Conservation (phyloP, 441 rosid species). For the Sinapis alba region DNA sequence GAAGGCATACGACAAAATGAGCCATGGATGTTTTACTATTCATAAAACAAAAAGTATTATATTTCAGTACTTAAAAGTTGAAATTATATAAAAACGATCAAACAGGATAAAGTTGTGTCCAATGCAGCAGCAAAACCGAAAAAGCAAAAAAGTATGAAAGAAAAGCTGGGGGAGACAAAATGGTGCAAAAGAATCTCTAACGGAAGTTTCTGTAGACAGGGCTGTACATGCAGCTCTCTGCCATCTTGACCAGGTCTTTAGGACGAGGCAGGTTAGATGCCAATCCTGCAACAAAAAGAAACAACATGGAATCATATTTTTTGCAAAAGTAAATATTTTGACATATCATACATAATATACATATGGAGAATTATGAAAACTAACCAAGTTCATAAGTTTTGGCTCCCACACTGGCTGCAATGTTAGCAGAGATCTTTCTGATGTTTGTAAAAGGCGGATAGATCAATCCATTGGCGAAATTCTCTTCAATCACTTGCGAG, state of each 20-base stretch:
- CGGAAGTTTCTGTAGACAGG: constrained; percentile 41
- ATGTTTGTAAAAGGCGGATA: constrained; percentile 84
- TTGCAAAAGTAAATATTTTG: neutral
- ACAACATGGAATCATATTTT: neutral
- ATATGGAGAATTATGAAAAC: constrained; percentile 24
- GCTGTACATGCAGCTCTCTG: constrained; percentile 40
- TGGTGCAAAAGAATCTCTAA: neutral
- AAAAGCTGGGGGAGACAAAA: constrained; percentile 3
- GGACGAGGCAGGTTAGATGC: constrained; percentile 39
- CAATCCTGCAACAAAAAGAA: constrained; percentile 14
- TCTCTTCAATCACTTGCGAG: constrained; percentile 57
- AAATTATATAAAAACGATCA: neutral
- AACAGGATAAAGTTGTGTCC: constrained; percentile 15
- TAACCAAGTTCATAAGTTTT: constrained; percentile 84
- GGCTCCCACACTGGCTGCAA: constrained; percentile 83
- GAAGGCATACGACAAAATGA: neutral
- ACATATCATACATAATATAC: neutral
- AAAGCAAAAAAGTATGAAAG: neutral
- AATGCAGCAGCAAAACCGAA: constrained; percentile 9
- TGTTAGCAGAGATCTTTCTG: constrained; percentile 80
- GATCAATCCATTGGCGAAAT: constrained; percentile 64
- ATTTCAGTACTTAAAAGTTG: constrained; percentile 3
- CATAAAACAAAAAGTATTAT: neutral
- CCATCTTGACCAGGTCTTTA: constrained; percentile 27
- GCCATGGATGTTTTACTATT: neutral